Base-by-base conservation (phyloP, 345 rosid species). In the Eucalyptus camaldulensis region DNA sequence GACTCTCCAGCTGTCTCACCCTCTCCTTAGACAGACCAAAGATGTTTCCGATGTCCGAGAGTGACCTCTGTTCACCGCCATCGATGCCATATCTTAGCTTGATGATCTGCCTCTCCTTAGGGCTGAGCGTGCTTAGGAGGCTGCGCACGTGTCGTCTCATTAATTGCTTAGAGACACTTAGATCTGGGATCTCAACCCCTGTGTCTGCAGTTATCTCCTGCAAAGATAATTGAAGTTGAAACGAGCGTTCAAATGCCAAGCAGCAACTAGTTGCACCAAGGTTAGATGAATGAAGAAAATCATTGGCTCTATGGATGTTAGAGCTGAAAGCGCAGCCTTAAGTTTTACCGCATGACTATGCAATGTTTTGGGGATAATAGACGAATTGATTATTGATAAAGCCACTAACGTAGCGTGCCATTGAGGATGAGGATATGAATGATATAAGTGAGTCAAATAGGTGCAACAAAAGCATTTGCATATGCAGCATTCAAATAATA, bases 151-250 rank as follows among this genome's bases (percentile, higher is more conserved):
- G 98, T 91, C 90, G 93, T 90, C 96, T 93, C 98, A 95, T 97
- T 89, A 96, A 43, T 86, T 95, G 93, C 89, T 94, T 97, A 49
- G 92, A 91, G 62, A 94, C 95, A 44, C 94, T 92, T 58, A 93
- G 87, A 19, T 93, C 93, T 8, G 98, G 99, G 88, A 88, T 93
- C 91, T 95, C 98, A 54, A 94, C 88, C 91, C 91, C 92, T 11
- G 92, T 88, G 91, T 97, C 99, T 24, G 97, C 95, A 86, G 96
- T 96, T 90, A 95, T 86, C 90, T 96, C 99, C 99, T 94, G 94
- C 91, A 91, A 65, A 49, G 8, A 85, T 62, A 49, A 56, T 54
- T 58, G 53, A n/a, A 60, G 40, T 29, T 16, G 49, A 83, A 40
- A 24, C 40, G 65, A 40, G 47, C 4, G 4, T 40, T 40, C 11